A percentile compares a stretch with the other conserved stretches of the same genome.
These are phyloP conservation scores for Tolypocladium endophyticum DNA, from an alignment of 2,329 filamentous ascomycete species.

Conservation along the genomic window DNA sequence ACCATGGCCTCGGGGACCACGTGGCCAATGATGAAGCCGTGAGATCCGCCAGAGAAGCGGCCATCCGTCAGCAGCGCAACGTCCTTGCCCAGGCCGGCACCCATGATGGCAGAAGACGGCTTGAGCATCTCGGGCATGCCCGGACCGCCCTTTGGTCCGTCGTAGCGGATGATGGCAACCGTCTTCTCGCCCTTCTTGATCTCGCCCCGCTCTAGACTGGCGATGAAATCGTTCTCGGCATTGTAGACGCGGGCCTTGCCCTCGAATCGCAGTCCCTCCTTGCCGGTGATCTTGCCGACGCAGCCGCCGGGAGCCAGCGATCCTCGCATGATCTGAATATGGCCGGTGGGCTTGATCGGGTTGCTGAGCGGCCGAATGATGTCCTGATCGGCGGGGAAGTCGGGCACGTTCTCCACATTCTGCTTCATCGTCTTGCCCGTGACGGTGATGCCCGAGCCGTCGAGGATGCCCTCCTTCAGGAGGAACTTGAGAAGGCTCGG, in stretches of 20 bases:
- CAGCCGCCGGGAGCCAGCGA: constrained; percentile 78
- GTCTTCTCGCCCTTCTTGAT: constrained; percentile 82
- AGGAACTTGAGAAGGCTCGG: constrained; percentile 82
- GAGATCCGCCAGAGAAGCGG: constrained; percentile 69
- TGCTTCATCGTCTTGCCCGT: constrained; percentile 84
- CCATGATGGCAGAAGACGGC: constrained; percentile 88
- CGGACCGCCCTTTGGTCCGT: constrained; percentile 85
- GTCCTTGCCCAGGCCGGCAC: constrained; percentile 68
- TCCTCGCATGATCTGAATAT: constrained; percentile 80
- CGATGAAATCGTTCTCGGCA: constrained; percentile 71
- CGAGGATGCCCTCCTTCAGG: constrained; percentile 69
- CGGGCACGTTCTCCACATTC: constrained; percentile 68
- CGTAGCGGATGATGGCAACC: constrained; percentile 84
- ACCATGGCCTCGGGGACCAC: constrained; percentile 81
- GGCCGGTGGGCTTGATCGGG: constrained; percentile 79
- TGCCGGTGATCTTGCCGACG: constrained; percentile 89
- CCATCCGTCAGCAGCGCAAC: constrained; percentile 66
- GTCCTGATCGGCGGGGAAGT: constrained; percentile 64
- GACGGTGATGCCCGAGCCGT: constrained; percentile 71
- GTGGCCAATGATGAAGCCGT: constrained; percentile 82
- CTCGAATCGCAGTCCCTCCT: constrained; percentile 75
- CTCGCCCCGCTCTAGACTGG: constrained; percentile 62
- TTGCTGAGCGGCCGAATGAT: constrained; percentile 73
- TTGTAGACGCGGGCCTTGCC: constrained; percentile 77
- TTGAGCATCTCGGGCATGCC: constrained; percentile 96